Base-by-base conservation (phyloP, 352 stramenopile species). In the Phytophthora agathidicida region DNA sequence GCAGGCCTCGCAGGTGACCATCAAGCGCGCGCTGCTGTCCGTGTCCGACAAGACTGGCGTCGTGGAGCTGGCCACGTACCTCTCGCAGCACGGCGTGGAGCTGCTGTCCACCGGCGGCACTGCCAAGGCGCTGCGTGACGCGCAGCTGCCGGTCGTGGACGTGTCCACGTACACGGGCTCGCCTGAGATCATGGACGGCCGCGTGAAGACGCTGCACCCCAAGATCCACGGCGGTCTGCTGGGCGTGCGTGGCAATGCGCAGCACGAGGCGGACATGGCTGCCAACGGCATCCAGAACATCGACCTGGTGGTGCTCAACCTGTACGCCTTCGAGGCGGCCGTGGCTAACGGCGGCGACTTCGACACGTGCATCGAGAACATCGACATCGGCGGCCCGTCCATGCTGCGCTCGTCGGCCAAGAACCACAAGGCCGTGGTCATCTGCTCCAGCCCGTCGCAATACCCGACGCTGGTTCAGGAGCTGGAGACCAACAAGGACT, bases 351-450 rank as follows among this genome's bases (percentile, higher is more conserved):
- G 83, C 32, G 74, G 86, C 19, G 83, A 93, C 58, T 99, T 99
- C 68, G 96, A 98, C 69, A 98, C 97, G 63, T 99, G 97, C 84
- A 98, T 99, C 67, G 98, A 99, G 75, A 99, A 99, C 84, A 99
- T 99, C 70, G 98, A 99, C 74, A 99, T 99, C 78, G 98, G 98
- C 37, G 98, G 98, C 10, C 98, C 98, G 16, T 98, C 89, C 44
- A 99, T 99, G 98, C 81, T 99, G 28, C 94, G 98, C 41, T 99
- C 96, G 37, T 98, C 97, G 24, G 97, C 98, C 46, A 99, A 99
- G 86, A 99, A 99, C 83, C 97, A 99, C 86, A 90, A 94, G 63
- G 97, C 97, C 48, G 98, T 99, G 14, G 92, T 98, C 16, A 99
- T 99, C 84, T 96, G 98, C 57, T 99, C 96, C 6, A 91, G 71